Conservation (phyloP, 805 yeast genomes). For the Yamadazyma olivae region DNA sequence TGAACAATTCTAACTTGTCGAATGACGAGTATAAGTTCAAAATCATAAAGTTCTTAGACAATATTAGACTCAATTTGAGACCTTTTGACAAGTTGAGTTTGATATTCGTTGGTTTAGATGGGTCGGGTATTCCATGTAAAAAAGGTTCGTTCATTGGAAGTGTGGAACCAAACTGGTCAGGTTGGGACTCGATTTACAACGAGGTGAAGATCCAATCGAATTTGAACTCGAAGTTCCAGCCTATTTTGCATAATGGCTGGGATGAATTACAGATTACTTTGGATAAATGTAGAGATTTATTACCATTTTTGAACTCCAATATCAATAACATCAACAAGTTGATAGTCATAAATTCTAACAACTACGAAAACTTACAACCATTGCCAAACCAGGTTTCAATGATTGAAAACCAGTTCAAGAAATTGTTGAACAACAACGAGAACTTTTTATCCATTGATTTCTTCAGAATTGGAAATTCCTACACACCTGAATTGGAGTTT, state of each 20-base stretch:
- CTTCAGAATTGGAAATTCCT: constrained; percentile 20
- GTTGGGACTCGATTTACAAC: constrained; percentile 45
- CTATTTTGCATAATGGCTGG: constrained; percentile 14
- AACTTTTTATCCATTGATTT: constrained; percentile 20
- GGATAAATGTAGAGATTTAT: constrained; percentile 25
- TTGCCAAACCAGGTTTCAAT: background rate
- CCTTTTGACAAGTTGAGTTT: constrained; percentile 45
- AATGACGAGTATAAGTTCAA: constrained; percentile 24
- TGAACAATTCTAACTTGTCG: constrained; percentile 24
- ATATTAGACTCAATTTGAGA: constrained; percentile 25
- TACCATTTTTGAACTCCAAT: constrained; percentile 19
- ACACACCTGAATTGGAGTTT: constrained; percentile 15
- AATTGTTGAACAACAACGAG: constrained; percentile 12
- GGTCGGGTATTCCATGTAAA: constrained; percentile 30
- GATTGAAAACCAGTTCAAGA: constrained; percentile 11
- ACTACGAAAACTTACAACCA: constrained; percentile 6
- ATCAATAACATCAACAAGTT: constrained; percentile 10
- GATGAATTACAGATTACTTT: constrained; percentile 22
- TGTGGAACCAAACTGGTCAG: constrained; percentile 42
- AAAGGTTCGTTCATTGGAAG: constrained; percentile 48
- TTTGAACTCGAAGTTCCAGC: constrained; percentile 7
- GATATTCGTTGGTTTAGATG: constrained; percentile 46
- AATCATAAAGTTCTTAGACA: constrained; percentile 21
- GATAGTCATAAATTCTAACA: constrained; percentile 15
- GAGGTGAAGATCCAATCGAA: constrained; percentile 28